Conservation (phyloP, 148 eudicot genomes). For the Persicaria tinctoria region DNA sequence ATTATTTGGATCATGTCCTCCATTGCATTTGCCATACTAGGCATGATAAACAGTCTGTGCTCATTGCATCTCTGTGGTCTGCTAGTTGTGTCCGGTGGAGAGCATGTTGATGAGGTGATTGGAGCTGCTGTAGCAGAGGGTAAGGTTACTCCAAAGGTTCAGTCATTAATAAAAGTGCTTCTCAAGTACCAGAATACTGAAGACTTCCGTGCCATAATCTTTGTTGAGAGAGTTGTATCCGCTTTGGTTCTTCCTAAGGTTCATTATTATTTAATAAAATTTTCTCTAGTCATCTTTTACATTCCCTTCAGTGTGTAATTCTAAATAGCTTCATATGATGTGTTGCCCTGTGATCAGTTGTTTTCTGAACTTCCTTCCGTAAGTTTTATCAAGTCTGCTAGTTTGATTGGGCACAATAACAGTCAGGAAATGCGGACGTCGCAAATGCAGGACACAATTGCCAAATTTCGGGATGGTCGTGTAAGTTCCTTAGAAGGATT, state of each 20-base stretch:
- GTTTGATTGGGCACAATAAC: constrained; percentile 94
- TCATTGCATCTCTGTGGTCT: neutral
- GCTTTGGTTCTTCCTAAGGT: constrained; percentile 99
- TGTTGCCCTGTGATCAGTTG: constrained; percentile 44
- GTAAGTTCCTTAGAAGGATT: constrained; percentile 37
- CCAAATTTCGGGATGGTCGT: constrained; percentile 91
- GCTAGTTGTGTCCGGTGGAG: constrained; percentile 93
- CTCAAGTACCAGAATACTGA: constrained; percentile 81
- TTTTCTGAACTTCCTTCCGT: constrained; percentile 96
- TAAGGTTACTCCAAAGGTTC: constrained; percentile 96
- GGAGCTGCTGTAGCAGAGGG: constrained; percentile 99
- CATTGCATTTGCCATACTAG: neutral
- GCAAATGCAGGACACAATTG: constrained; percentile 95
- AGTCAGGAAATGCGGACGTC: constrained; percentile 93
- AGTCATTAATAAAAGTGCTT: constrained; percentile 80
- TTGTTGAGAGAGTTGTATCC: constrained; percentile 93
- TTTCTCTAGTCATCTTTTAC: neutral
- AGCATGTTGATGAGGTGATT: constrained; percentile 86
- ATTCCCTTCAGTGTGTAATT: constrained; percentile 12
- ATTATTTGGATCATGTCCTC: neutral
- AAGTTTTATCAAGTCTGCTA: constrained; percentile 70
- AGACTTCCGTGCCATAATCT: constrained; percentile 92
- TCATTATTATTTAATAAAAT: constrained; percentile 1
- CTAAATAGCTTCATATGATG: constrained; percentile 7
- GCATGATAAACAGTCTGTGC: constrained; percentile 12